Percentiles rank a stretch among this genome's conserved stretches.
These are phyloP conservation scores for Candida fluviatilis DNA, from an alignment of 805 yeast species.

Conservation along the genomic window DNA sequence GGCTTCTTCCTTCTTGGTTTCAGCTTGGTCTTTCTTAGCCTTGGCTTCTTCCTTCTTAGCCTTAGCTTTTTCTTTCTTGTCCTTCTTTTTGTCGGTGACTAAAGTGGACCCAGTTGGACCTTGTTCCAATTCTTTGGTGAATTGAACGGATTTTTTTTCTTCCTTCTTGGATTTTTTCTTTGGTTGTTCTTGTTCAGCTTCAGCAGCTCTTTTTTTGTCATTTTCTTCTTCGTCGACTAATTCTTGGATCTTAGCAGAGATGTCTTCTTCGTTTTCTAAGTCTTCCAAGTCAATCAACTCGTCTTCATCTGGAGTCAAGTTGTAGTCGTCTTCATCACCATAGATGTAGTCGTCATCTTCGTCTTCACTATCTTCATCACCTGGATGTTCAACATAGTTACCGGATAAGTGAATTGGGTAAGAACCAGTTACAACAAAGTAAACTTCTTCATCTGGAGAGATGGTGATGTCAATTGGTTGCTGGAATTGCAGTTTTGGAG, in stretches of 20 bases:
- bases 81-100: slow-evolving; percentile 18
- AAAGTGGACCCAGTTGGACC: slow-evolving; percentile 71
- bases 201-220: slow-evolving; percentile 32
- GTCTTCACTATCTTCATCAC: slow-evolving; percentile 62
- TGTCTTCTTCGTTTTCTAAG: slow-evolving; percentile 64
- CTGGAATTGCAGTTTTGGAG: slow-evolving; percentile 82
- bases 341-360: slow-evolving; percentile 39
- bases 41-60: slow-evolving; percentile 24
- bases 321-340: slow-evolving; percentile 50
- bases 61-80: slow-evolving; percentile 24
- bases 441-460: slow-evolving; percentile 89
- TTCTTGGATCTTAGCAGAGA: slow-evolving; percentile 72
- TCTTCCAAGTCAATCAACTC: slow-evolving; percentile 60
- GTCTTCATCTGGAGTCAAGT: slow-evolving; percentile 74
- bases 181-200: slow-evolving; percentile 24
- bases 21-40: slow-evolving; percentile 12
- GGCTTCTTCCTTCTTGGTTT: slow-evolving; percentile 20
- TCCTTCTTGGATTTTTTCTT: slow-evolving; percentile 29
- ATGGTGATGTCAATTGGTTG: slow-evolving; percentile 88
- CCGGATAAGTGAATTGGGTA: slow-evolving; percentile 91
- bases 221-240: slow-evolving; percentile 58
- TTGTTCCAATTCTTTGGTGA: slow-evolving; percentile 87
- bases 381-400: slow-evolving; percentile 95
- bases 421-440: slow-evolving; percentile 93
- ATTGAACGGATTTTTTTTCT: slow-evolving; percentile 75